Base-by-base conservation (phyloP, 345 rosid genomes). In the Odontarrhena argentea region DNA sequence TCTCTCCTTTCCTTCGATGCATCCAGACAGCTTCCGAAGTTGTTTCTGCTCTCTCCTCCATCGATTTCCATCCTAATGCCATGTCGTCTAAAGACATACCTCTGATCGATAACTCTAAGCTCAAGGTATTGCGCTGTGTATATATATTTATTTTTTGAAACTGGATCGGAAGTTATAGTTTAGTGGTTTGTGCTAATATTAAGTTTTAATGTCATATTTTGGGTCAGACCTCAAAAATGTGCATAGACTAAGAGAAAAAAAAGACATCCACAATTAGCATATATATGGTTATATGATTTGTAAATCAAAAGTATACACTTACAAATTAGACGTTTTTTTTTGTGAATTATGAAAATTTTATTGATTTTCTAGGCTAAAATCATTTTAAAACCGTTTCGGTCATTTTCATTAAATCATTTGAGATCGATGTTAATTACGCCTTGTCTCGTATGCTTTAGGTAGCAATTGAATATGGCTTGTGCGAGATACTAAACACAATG, bases 1-100 rank as follows among this genome's bases (percentile, higher is more conserved):
- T 87, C 34, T 94, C 99, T 7, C 95, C 97, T 10, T 93, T 93
- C 60, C 80, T 82, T 68, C 97, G 97, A 5, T 87, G 99, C 71
- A 60, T 91, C 51, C 87, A 91, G 76, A 94, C 97, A 0, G 96
- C 96, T 49, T 56, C 68, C 1, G 77, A 80, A 75, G 90, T 72
- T 3, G 66, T 80, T 3, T 52, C 75, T 4, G 87, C 85, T 25
- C 85, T 86, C 36, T 81, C 81, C 15, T 78, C 85, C 26, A 67
- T 64, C 7, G 74, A 67, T 6, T 56, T 64, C 10, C 65, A 69
- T 3, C 68, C 74, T 43, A 40, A 44, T 15, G 77, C 49, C 44
- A 12, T 49, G 60, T 78, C 80, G 3, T 60, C 71, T 11, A 40
- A 66, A 35, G 83, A 60, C 35, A 71, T 59, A 5, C 14, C 44